Percentiles rank a stretch among this genome's conserved stretches.
These are phyloP conservation scores for Chrysoporthe puriensis DNA, from an alignment of 2,329 filamentous ascomycete genomes.

Conservation along the genomic window DNA sequence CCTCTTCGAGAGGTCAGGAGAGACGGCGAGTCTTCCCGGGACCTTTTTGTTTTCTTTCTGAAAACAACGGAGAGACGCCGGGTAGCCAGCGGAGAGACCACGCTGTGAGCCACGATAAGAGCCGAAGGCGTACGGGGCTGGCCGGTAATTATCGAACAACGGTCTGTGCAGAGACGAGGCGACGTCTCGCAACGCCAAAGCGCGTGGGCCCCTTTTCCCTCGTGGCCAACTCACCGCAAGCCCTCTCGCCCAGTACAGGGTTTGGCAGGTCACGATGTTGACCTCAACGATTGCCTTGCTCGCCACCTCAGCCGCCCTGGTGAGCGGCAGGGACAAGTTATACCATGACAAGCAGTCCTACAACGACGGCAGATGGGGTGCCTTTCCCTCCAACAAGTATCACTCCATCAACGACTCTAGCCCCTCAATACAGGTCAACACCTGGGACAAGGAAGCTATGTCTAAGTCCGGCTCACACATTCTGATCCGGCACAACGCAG, in stretches of 20 bases:
- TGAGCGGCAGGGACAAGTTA: background rate
- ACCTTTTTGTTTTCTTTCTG: background rate
- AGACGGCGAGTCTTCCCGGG: background rate
- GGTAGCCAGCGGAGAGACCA: background rate
- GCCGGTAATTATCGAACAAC: background rate
- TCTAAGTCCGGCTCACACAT: slow-evolving; percentile 38
- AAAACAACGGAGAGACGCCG: background rate
- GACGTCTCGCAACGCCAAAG: background rate
- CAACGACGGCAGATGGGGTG: slow-evolving; percentile 34
- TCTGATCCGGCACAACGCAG: slow-evolving; percentile 36
- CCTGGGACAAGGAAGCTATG: slow-evolving; percentile 33
- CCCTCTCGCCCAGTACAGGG: background rate
- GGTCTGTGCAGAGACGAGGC: background rate
- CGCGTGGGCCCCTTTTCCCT: background rate
- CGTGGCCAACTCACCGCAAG: background rate
- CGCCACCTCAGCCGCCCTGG: background rate
- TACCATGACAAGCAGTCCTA: slow-evolving; percentile 35
- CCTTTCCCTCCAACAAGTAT: slow-evolving; percentile 40
- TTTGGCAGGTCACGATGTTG: background rate
- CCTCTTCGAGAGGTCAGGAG: background rate
- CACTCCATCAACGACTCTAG: slow-evolving; percentile 39
- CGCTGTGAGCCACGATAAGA: background rate
- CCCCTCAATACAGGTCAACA: slow-evolving; percentile 41
- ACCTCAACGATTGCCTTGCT: background rate
- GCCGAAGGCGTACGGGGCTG: background rate